phyloP scores from a whole-genome alignment of 2,329 filamentous ascomycete genomes.

The Chlorencoelia australis region DNA sequence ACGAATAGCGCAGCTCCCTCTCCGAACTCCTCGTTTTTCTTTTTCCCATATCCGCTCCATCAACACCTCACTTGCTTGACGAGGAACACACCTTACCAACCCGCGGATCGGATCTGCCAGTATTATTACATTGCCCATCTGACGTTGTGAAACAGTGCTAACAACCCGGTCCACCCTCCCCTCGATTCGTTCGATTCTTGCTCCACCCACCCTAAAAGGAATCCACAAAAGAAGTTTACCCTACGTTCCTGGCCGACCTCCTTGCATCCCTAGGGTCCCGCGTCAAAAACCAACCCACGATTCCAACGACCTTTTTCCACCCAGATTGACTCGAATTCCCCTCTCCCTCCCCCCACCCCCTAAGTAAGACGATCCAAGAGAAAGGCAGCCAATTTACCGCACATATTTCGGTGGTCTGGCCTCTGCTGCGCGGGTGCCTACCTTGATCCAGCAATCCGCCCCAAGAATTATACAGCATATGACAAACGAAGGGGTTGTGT shows the following conservation, averaged over 20 bases:
- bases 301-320: conserved; percentile 8
- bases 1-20: too few relatives aligned
- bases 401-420: conserved; percentile 11
- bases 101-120: too few relatives aligned
- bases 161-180: conserved; percentile 7
- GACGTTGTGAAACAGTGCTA: conserved; percentile 8
- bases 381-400: conserved; percentile 15
- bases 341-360: too few relatives aligned
- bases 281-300: conserved; percentile 1
- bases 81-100: too few relatives aligned
- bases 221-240: conserved; percentile 5
- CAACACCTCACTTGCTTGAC: too few relatives aligned
- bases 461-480: conserved; percentile 24
- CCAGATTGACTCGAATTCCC: conserved; percentile 16
- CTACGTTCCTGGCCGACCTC: conserved; percentile 20
- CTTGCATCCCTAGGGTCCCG: conserved; percentile 19
- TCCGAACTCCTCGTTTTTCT: too few relatives aligned
- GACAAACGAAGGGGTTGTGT: conserved; percentile 29
- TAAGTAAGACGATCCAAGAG: conserved; percentile 13
- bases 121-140: too few relatives aligned
- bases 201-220: conserved; percentile 2
- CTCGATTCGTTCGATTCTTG: conserved; percentile 7
- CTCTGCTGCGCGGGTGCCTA: conserved; percentile 24
- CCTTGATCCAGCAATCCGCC: conserved; percentile 20
- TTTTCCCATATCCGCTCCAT: too few relatives aligned